Evolutionary conservation across 2,329 filamentous ascomycete genomes (phyloP).

Genomic region (Helminthosporium solani): DNA sequence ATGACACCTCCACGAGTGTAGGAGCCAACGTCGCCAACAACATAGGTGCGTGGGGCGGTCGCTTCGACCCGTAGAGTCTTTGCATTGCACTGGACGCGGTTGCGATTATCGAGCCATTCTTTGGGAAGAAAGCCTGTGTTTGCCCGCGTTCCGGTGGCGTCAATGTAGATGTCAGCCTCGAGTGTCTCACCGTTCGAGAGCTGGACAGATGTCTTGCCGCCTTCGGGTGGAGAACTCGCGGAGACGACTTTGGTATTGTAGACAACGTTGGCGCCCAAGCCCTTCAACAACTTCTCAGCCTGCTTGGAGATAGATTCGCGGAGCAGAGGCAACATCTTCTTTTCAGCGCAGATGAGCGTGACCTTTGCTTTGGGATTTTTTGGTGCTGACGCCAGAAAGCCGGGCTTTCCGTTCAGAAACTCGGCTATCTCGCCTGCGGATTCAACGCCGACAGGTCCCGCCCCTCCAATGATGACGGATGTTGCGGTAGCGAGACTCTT

Average conservation of each 20-base stretch:
- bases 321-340: conserved; percentile 49
- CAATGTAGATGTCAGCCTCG: conserved; percentile 56
- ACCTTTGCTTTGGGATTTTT: conserved; percentile 45
- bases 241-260: conserved; percentile 42
- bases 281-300: conserved; percentile 51
- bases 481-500: conserved; percentile 42
- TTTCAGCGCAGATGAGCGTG: conserved; percentile 48
- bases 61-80: conserved; percentile 50
- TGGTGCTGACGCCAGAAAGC: conserved; percentile 38
- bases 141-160: conserved; percentile 53
- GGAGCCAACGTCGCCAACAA: conserved; percentile 51
- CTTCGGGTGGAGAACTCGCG: conserved; percentile 32
- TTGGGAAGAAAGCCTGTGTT: conserved; percentile 57
- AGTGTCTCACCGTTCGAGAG: conserved; percentile 50
- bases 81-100: conserved; percentile 53
- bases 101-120: conserved; percentile 50
- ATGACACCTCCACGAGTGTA: conserved; percentile 49
- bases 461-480: conserved; percentile 51
- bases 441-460: conserved; percentile 53
- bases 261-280: conserved; percentile 50
- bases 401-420: conserved; percentile 40
- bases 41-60: conserved; percentile 48
- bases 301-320: conserved; percentile 45
- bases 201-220: conserved; percentile 46
- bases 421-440: conserved; percentile 53